A percentile compares a stretch with the other conserved stretches of the same genome.
phyloP scores from a whole-genome alignment of 805 yeast genomes.

The Spathaspora boniae region DNA sequence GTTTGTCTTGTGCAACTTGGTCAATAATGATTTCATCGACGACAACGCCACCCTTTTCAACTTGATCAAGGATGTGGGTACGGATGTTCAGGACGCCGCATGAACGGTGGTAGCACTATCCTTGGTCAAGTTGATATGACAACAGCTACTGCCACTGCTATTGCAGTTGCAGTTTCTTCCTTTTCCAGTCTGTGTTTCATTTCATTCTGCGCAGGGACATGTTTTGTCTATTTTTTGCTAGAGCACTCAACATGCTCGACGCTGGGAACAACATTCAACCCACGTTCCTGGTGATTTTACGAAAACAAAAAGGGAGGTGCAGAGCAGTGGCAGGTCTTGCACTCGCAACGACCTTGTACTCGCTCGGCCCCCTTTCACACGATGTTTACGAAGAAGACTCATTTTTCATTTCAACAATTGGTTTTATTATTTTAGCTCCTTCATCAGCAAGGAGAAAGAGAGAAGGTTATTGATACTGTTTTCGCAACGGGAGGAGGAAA shows the following conservation, averaged over 20 bases:
- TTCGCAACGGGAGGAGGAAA: too few species aligned
- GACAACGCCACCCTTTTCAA: slow-evolving; percentile 56
- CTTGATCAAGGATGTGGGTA: slow-evolving; percentile 42
- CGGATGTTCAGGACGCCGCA: slow-evolving; percentile 15
- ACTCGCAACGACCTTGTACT: too few species aligned
- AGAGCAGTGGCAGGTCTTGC: too few species aligned
- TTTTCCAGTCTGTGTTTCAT: not conserved
- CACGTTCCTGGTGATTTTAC: slow-evolving; percentile 1
- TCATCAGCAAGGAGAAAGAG: not conserved
- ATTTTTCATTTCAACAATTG: slow-evolving; percentile 29
- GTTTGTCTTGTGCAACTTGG: slow-evolving; percentile 80
- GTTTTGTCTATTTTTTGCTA: slow-evolving; percentile 1
- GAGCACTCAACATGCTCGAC: slow-evolving; percentile 34
- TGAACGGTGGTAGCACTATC: slow-evolving; percentile 3
- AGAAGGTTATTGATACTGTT: slow-evolving; percentile 7
- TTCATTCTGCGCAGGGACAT: slow-evolving; percentile 20
- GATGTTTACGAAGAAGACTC: too few species aligned
- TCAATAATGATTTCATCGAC: slow-evolving; percentile 73
- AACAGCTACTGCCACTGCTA: too few species aligned
- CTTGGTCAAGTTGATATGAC: not conserved
- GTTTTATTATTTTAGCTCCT: slow-evolving; percentile 9
- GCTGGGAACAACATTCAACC: slow-evolving; percentile 6
- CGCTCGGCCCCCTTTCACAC: too few species aligned
- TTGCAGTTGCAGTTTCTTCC: slow-evolving; percentile 5
- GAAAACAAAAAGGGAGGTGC: slow-evolving; percentile 1